Evolutionary conservation across 225 moss, liverwort and hornwort genomes (phyloP), one percentile per base, ranked within the genome.

Genomic region (Polytrichum commune): DNA sequence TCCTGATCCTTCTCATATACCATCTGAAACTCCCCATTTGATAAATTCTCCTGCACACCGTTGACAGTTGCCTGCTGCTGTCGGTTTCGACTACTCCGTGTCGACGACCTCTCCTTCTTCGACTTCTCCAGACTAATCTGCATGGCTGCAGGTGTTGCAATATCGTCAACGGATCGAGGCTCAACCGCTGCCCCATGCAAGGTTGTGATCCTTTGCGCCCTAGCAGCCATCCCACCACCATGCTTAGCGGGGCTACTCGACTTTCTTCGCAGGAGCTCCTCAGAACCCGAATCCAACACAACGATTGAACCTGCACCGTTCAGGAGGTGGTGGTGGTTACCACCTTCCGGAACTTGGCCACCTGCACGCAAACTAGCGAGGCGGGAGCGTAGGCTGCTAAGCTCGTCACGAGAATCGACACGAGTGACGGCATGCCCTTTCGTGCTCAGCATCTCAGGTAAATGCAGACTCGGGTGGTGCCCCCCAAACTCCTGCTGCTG

Each of bases 401-500:
- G 68, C 68, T 68, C 68, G 53, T 68, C 54, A 8, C 53, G 68
- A 7, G 68, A 68, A 54, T 53, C 54, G 16, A 58, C 58, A 20
- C 68, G 68, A 24, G 22, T 68, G 25, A 29, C 54, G 28, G 58
- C 24, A 10, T 68, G 68, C 5, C 68, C 54, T 54, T 68, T 68
- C 22, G 68, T 68, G 68, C 68, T 68, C 18, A 68, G 54, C 79
- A 83, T 79, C 73, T 79, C 79, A 54, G 83, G 83, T 29, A 68
- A 81, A 68, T 81, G 77, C 77, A 81, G 46, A 74, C 81, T 81
- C 29, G 77, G 81, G 38, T 74, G 83, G 22, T 73, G 55, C 29
- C 63, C 62, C 1, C 67, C 74, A 10, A 58, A 64, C 29, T 65
- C 78, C 18, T 69, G 60, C 29, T 62, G 55, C 32, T 22, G 32